Base-by-base conservation (phyloP, 805 yeast species). In the Candida coquimbonensis region DNA sequence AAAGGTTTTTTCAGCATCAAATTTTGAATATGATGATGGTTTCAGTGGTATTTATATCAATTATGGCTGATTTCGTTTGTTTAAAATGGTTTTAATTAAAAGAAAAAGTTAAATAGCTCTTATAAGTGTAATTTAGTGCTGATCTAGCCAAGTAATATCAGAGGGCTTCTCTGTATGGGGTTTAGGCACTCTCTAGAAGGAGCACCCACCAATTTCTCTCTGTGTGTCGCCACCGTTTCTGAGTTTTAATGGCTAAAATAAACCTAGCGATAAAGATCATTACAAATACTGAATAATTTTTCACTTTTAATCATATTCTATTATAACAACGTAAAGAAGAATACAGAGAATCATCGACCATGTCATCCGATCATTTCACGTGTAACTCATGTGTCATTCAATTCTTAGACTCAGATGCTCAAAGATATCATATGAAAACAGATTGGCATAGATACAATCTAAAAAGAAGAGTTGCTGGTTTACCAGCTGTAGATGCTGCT, bases 381-480 rank as follows among this genome's bases (percentile, higher is more conserved):
- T 93, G 99, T 67, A 87, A 90, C 60, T 83, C 96, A 19, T 93
- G 99, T 65, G 80, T 80, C 24, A 78, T 88, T 52, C 81, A 81
- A 39, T 93, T 93, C 60, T 78, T 82, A 38, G 72, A 81, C 34
- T 83, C 95, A n/a, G 93, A 83, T 51, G 72, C 81, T 48, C 99
- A 93, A 67, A 74, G 98, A 51, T 75, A 75, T 52, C 99, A 93
- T 63, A 93, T 93, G 99, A 88, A 87, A 62, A 82, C 96, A 3
- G 99, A 93, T 46, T 93, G 99, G 99, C 99, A 93, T 62, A 76
- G 99, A 51, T 93, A 93, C 65, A 93, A 93, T 60, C 74, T 93
- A 59, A 93, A 93, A 62, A 80, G 99, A 67, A 77, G 96, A 57
- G 96, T 93, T 31, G 96, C 96, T 1, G 75, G 76, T 29, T 66